phyloP scores from a whole-genome alignment of 2,329 filamentous ascomycete species.

The Xenoacremonium recifei region DNA sequence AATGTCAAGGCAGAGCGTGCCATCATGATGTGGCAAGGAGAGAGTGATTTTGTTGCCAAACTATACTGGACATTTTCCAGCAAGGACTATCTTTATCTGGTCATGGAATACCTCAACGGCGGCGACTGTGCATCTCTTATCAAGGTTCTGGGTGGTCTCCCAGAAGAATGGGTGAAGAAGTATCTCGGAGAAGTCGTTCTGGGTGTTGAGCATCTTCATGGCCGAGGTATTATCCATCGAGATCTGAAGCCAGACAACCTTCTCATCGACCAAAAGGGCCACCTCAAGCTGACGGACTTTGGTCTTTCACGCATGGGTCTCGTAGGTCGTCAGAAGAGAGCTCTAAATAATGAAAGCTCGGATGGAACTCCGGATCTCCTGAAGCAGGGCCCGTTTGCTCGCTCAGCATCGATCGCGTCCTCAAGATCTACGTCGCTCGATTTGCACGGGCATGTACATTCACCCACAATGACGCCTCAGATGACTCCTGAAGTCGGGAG shows the following conservation, averaged over 20 bases:
- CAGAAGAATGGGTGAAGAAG: constrained; percentile 97
- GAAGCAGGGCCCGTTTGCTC: constrained; percentile 87
- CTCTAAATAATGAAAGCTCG: constrained; percentile 70
- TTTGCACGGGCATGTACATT: constrained; percentile 68
- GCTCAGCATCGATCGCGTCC: constrained; percentile 80
- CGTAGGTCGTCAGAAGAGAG: constrained; percentile 92
- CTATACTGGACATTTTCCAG: constrained; percentile 99
- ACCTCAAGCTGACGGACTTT: constrained; percentile 96
- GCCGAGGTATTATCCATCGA: constrained; percentile 90
- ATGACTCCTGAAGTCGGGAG: constrained; percentile 71
- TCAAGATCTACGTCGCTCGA: constrained; percentile 94
- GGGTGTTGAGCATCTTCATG: constrained; percentile 95
- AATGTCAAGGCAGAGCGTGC: constrained; percentile 98
- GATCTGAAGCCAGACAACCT: constrained; percentile 97
- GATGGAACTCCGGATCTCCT: constrained; percentile 91
- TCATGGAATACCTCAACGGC: constrained; percentile 99
- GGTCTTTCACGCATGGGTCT: constrained; percentile 96
- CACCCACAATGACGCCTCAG: constrained; percentile 79
- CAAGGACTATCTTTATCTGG: constrained; percentile 96
- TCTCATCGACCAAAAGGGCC: constrained; percentile 93
- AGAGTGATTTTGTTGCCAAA: constrained; percentile 98
- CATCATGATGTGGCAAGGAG: constrained; percentile 99
- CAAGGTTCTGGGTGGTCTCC: constrained; percentile 86
- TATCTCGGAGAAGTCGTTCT: constrained; percentile 95
- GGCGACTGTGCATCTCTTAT: constrained; percentile 96